phyloP scores from a whole-genome alignment of 768 basidiomycete genomes.

The Tricholomella constricta region DNA sequence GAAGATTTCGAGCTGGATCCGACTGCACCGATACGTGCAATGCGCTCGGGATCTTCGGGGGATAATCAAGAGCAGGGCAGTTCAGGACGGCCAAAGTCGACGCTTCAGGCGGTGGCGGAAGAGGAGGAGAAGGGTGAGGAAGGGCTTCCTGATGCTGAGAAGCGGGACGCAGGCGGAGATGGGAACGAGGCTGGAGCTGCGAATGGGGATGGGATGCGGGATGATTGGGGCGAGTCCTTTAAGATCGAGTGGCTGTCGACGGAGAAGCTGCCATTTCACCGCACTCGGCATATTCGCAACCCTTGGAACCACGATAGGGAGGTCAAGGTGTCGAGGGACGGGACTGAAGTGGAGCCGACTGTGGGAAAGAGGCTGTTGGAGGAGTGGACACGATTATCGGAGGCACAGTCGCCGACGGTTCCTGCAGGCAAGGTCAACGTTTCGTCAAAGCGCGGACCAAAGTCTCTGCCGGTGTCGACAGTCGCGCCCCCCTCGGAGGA shows the following conservation, averaged over 20 bases:
- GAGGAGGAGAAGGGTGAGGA: slow-evolving; percentile 23
- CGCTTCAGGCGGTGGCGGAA: slow-evolving; percentile 25
- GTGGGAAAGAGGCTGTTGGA: slow-evolving; percentile 69
- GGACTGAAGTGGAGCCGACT: slow-evolving; percentile 87
- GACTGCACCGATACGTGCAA: slow-evolving; percentile 41
- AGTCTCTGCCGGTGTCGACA: slow-evolving; percentile 3
- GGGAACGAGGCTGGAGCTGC: slow-evolving; percentile 24
- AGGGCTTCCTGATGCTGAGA: slow-evolving; percentile 25
- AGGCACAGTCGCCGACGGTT: slow-evolving; percentile 9
- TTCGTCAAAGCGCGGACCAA: slow-evolving; percentile 8
- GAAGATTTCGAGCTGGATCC: slow-evolving; percentile 40
- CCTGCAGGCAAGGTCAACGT: not conserved
- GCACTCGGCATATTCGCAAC: slow-evolving; percentile 81
- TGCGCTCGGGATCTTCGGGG: slow-evolving; percentile 16
- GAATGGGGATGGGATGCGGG: slow-evolving; percentile 50
- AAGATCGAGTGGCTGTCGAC: slow-evolving; percentile 81
- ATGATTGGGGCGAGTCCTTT: slow-evolving; percentile 84
- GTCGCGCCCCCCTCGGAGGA: slow-evolving; percentile 2
- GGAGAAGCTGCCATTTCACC: slow-evolving; percentile 69
- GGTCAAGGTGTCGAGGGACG: slow-evolving; percentile 83
- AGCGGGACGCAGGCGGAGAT: slow-evolving; percentile 10
- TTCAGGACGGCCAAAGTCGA: slow-evolving; percentile 1
- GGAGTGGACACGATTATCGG: slow-evolving; percentile 57
- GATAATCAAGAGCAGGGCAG: slow-evolving; percentile 1
- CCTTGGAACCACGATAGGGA: slow-evolving; percentile 90